These are phyloP conservation scores for Cyberlindnera maritima DNA, from an alignment of 805 yeast species.

Conservation along the genomic window DNA sequence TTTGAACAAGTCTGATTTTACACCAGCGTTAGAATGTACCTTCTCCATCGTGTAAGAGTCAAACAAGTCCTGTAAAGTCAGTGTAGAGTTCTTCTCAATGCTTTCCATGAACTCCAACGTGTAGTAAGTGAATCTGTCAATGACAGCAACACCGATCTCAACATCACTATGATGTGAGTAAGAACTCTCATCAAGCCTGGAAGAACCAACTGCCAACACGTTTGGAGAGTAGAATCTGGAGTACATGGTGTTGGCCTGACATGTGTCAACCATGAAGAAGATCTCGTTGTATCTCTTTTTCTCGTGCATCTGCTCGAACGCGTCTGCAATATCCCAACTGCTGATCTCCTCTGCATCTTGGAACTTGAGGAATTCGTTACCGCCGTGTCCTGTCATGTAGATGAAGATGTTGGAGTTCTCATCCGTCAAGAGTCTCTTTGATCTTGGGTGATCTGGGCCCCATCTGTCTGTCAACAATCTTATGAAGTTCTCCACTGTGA, in stretches of 20 bases:
- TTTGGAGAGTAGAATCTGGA: constrained; percentile 90
- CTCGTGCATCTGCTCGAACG: constrained; percentile 95
- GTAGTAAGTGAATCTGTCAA: constrained; percentile 92
- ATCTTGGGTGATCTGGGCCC: constrained; percentile 91
- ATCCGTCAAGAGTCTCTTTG: constrained; percentile 87
- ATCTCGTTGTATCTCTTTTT: constrained; percentile 94
- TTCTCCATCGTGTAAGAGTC: constrained; percentile 80
- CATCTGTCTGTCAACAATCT: constrained; percentile 91
- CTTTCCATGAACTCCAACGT: constrained; percentile 85
- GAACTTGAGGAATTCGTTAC: constrained; percentile 93
- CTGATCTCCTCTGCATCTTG: constrained; percentile 99
- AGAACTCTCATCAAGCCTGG: constrained; percentile 82
- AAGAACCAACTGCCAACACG: constrained; percentile 88
- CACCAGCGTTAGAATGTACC: constrained; percentile 92
- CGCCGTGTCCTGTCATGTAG: constrained; percentile 98
- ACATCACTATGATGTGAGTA: constrained; percentile 95
- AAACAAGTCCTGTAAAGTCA: constrained; percentile 79
- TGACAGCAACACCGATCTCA: constrained; percentile 96
- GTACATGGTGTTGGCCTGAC: constrained; percentile 98
- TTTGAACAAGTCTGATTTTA: constrained; percentile 72
- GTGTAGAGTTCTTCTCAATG: constrained; percentile 69
- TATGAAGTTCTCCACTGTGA: constrained; percentile 95
- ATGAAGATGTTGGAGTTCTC: constrained; percentile 92
- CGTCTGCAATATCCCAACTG: constrained; percentile 93
- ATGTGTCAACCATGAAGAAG: constrained; percentile 96